These are phyloP conservation scores for Anthracocystis panici-leucophaei DNA, from an alignment of 1,284 basidiomycete species.

Conservation along the genomic window DNA sequence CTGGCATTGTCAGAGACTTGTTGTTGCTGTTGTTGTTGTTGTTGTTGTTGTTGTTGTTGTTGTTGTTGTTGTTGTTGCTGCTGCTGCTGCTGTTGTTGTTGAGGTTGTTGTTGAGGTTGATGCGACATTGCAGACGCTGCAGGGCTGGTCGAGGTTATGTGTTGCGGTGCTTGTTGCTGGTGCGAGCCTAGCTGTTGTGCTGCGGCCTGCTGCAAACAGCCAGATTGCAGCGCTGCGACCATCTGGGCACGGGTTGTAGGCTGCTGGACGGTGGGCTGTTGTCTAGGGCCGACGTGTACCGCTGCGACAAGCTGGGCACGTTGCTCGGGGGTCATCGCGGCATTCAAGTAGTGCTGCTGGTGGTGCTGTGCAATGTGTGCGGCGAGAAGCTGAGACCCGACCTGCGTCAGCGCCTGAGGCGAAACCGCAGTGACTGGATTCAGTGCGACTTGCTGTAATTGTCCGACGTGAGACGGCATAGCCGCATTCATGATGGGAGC, in stretches of 20 bases:
- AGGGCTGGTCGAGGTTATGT: neutral
- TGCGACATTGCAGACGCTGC: neutral
- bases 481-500: neutral
- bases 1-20: neutral
- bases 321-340: neutral
- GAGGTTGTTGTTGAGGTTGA: neutral
- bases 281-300: neutral
- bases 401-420: conserved; percentile 4
- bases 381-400: neutral
- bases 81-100: no score
- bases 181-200: neutral
- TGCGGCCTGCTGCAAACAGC: neutral
- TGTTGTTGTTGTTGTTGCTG: no score
- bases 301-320: neutral
- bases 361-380: neutral
- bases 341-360: neutral
- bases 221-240: neutral
- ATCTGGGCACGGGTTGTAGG: neutral
- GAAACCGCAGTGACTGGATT: neutral
- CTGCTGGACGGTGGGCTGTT: neutral
- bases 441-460: neutral
- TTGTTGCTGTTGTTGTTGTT: conserved; percentile 5
- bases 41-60: neutral
- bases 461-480: neutral
- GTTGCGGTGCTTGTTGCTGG: neutral